phyloP scores from a whole-genome alignment of 2,329 filamentous ascomycete species.

The Diaporthe caulivora region DNA sequence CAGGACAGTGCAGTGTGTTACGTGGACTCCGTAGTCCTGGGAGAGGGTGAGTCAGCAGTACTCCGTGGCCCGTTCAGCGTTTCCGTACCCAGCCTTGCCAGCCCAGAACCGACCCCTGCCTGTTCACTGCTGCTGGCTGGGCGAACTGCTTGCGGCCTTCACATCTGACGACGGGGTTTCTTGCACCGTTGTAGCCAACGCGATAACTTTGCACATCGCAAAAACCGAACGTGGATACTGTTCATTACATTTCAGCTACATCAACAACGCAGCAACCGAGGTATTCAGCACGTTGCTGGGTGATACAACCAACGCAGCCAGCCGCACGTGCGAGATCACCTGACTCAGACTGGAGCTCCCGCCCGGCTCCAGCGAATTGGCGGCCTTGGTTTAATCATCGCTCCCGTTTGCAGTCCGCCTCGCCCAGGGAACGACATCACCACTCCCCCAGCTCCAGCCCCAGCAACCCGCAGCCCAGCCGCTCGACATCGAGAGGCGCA shows the following conservation, averaged over 20 bases:
- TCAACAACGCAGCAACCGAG: background rate
- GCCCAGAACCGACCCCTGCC: background rate
- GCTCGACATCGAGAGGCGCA: background rate
- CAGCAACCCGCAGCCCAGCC: constrained; percentile 24
- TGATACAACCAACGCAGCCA: background rate
- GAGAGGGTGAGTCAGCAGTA: background rate
- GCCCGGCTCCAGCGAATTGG: constrained; percentile 27
- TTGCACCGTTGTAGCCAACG: background rate
- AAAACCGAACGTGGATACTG: too few relatives aligned
- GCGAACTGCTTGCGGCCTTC: background rate
- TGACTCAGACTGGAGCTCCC: constrained; percentile 14
- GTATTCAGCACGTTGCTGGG: background rate
- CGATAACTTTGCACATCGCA: background rate
- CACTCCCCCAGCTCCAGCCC: constrained; percentile 26
- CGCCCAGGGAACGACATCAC: constrained; percentile 37
- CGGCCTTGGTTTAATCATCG: constrained; percentile 35
- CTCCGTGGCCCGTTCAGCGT: too few relatives aligned
- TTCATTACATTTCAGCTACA: background rate
- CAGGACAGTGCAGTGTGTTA: background rate
- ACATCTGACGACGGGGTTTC: background rate
- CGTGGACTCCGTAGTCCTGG: background rate
- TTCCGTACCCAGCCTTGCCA: background rate
- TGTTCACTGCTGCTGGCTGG: too few relatives aligned
- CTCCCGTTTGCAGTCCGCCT: background rate
- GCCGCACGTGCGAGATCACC: constrained; percentile 28